Conservation (phyloP, 257 asterid species). For the Lavandula angustifolia region DNA sequence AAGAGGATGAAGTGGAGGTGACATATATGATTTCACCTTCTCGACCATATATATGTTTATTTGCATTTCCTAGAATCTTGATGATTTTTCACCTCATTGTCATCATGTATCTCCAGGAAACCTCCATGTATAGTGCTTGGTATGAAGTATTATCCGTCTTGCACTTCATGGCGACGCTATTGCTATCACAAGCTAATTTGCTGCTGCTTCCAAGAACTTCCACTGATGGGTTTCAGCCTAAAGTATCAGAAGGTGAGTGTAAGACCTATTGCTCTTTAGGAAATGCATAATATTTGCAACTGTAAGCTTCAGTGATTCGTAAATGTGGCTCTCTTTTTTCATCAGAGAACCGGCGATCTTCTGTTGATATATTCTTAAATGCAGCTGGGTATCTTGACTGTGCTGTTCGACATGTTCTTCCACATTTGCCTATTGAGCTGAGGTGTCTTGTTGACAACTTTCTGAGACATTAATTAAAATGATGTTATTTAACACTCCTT, state of each 20-base stretch:
- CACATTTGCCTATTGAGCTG: slow-evolving; percentile 75
- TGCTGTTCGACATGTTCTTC: slow-evolving; percentile 89
- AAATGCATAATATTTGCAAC: neutral
- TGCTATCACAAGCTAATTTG: slow-evolving; percentile 85
- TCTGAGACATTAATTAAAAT: neutral
- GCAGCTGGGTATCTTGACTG: slow-evolving; percentile 99
- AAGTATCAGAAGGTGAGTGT: slow-evolving; percentile 90
- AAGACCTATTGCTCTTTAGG: neutral
- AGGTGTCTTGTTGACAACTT: slow-evolving; percentile 46
- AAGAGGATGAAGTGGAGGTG: slow-evolving; percentile 98
- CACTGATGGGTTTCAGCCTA: slow-evolving; percentile 80
- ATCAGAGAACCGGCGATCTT: slow-evolving; percentile 84
- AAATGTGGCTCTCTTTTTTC: slow-evolving; percentile 18
- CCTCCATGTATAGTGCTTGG: slow-evolving; percentile 86
- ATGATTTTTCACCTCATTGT: slow-evolving; percentile 23
- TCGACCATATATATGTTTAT: slow-evolving; percentile 22
- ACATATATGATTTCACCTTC: slow-evolving; percentile 29
- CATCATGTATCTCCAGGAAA: slow-evolving; percentile 59
- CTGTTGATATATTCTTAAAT: slow-evolving; percentile 81
- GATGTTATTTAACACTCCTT: neutral
- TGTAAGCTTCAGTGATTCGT: slow-evolving; percentile 23
- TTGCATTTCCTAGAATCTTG: slow-evolving; percentile 19
- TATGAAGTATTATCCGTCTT: slow-evolving; percentile 86
- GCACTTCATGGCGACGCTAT: slow-evolving; percentile 95
- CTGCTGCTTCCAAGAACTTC: slow-evolving; percentile 90